Evolutionary conservation across 352 stramenopile genomes (phyloP).

Genomic region (Pythium vanterpoolii): DNA sequence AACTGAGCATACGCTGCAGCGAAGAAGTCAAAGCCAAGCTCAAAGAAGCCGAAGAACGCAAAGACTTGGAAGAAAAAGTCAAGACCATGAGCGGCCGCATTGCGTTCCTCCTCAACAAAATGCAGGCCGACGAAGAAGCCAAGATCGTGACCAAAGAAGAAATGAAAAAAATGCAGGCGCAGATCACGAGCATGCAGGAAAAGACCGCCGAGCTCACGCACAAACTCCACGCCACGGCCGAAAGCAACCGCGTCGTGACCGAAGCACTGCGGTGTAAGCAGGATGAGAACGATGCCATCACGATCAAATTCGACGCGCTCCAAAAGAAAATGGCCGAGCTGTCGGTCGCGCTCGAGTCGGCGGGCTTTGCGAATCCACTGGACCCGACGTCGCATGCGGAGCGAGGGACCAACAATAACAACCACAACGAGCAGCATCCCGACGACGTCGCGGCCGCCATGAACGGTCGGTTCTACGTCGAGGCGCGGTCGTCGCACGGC

Average conservation of each 20-base stretch:
- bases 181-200: conserved; percentile 87
- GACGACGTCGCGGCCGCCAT: conserved; percentile 59
- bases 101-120: conserved; percentile 95
- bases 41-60: conserved; percentile 88
- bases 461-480: conserved; percentile 86
- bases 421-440: conserved; percentile 30
- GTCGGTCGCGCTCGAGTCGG: conserved; percentile 53
- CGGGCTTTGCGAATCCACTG: conserved; percentile 31
- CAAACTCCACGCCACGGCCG: conserved; percentile 88
- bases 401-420: conserved; percentile 19
- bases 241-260: conserved; percentile 92
- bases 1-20: conserved; percentile 89
- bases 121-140: conserved; percentile 95
- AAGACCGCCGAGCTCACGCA: conserved; percentile 85
- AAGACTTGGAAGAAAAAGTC: conserved; percentile 93
- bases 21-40: conserved; percentile 94
- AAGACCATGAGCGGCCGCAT: conserved; percentile 91
- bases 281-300: conserved; percentile 86
- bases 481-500: conserved; percentile 74
- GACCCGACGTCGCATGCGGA: conserved; percentile 28
- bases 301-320: conserved; percentile 79
- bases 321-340: conserved; percentile 72
- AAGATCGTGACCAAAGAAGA: conserved; percentile 93
- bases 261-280: conserved; percentile 88
- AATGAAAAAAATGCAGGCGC: conserved; percentile 92